Evolutionary conservation across 345 rosid genomes (phyloP).

Genomic region (Excoecaria cochinchinensis): DNA sequence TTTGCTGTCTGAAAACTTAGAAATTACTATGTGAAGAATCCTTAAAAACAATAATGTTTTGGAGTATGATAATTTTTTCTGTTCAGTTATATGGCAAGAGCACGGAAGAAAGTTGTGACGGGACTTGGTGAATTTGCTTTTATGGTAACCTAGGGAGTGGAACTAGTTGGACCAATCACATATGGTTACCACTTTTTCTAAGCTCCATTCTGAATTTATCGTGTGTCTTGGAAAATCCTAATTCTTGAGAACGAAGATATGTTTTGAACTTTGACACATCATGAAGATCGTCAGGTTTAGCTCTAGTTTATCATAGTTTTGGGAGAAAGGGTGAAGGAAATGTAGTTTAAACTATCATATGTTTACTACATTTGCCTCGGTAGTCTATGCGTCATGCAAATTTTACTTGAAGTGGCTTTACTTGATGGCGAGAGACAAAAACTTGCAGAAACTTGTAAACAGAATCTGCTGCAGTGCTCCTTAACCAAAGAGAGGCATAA

Average conservation of each 20-base stretch:
- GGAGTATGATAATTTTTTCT: neutral
- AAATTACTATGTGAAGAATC: neutral
- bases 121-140: neutral
- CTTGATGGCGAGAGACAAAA: neutral
- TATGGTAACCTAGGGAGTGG: neutral
- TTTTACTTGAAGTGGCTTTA: neutral
- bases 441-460: neutral
- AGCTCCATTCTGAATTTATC: neutral
- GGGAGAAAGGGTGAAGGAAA: neutral
- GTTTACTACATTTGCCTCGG: neutral
- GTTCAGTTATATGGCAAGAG: neutral
- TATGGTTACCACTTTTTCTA: neutral
- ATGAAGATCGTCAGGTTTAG: neutral
- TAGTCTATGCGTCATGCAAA: neutral
- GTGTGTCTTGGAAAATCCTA: neutral
- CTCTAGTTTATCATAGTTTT: neutral
- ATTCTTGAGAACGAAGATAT: neutral
- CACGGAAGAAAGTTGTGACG: neutral
- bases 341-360: neutral
- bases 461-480: neutral
- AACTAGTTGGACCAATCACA: neutral
- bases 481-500: neutral
- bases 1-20: neutral
- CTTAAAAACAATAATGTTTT: neutral
- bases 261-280: neutral